Conservation (phyloP, 1,284 basidiomycete genomes). For the Amylostereum chailletii region DNA sequence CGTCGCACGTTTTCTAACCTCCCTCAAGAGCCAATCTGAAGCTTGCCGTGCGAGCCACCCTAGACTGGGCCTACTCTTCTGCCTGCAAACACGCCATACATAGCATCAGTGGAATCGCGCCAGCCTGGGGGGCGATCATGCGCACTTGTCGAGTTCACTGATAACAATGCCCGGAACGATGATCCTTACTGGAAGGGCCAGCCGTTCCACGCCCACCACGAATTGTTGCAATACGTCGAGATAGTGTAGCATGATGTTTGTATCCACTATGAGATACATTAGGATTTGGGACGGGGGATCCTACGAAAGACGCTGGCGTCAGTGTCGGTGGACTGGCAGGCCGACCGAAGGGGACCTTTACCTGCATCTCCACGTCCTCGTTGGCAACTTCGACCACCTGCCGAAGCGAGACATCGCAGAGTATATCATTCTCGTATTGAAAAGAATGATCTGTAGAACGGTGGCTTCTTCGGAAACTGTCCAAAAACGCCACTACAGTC, state of each 20-base stretch:
- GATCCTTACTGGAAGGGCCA: constrained; percentile 41
- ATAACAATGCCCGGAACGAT: constrained; percentile 66
- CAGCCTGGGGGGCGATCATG: constrained; percentile 6
- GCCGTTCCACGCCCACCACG: constrained; percentile 46
- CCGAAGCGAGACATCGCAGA: constrained; percentile 31
- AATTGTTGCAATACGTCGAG: constrained; percentile 57
- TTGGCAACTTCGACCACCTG: constrained; percentile 46
- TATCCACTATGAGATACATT: constrained; percentile 56
- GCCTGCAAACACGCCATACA: constrained; percentile 56
- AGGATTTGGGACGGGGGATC: constrained; percentile 4
- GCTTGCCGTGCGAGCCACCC: constrained; percentile 55
- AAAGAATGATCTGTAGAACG: too few species aligned
- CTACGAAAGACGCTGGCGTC: constrained; percentile 1
- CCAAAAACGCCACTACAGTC: too few species aligned
- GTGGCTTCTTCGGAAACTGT: too few species aligned
- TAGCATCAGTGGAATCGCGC: constrained; percentile 3
- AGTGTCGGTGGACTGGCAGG: neutral
- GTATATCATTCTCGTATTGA: neutral
- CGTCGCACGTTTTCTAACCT: constrained; percentile 46
- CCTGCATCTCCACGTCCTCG: constrained; percentile 65
- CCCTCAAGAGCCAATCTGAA: constrained; percentile 60
- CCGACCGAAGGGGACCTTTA: constrained; percentile 1
- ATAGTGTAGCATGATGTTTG: constrained; percentile 62
- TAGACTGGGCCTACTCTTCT: constrained; percentile 33
- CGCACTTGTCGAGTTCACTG: constrained; percentile 64